phyloP scores from a whole-genome alignment of 441 rosid species.

The Viola pubescens region DNA sequence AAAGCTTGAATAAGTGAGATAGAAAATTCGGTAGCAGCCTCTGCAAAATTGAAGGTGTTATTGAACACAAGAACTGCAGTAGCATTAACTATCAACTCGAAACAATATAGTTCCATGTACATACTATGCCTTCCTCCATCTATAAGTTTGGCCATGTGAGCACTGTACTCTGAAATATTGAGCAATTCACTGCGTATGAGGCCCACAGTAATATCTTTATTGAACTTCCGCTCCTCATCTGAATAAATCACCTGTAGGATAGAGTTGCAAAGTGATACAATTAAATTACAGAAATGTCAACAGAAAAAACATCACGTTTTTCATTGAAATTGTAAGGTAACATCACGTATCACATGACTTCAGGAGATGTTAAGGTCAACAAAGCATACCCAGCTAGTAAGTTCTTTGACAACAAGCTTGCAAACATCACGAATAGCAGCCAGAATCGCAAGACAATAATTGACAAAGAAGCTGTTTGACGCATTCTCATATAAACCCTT shows the following conservation, averaged over 20 bases:
- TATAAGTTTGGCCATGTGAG: conserved; percentile 88
- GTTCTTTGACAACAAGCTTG: conserved; percentile 92
- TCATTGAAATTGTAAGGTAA: background rate
- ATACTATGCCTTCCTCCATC: conserved; percentile 97
- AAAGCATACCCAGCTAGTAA: conserved; percentile 88
- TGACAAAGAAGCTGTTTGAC: conserved; percentile 64
- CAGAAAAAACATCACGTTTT: background rate
- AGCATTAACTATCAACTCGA: conserved; percentile 3
- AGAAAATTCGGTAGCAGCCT: conserved; percentile 84
- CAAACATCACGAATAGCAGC: conserved; percentile 94
- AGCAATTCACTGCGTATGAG: conserved; percentile 82
- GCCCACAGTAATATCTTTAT: conserved; percentile 80
- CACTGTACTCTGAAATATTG: conserved; percentile 92
- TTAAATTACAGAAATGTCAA: background rate
- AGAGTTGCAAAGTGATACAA: conserved; percentile 13
- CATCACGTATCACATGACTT: background rate
- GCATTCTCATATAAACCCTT: conserved; percentile 86
- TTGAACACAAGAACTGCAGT: conserved; percentile 17
- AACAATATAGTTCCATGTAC: conserved; percentile 20
- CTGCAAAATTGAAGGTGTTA: conserved; percentile 39
- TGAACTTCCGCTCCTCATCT: conserved; percentile 89
- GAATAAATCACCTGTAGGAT: conserved; percentile 74
- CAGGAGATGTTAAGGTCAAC: background rate
- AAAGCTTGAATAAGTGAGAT: conserved; percentile 81
- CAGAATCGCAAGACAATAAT: conserved; percentile 77